Evolutionary conservation across 371 early-diverging fungal species (phyloP), one percentile per base, ranked within the genome.

Genomic region (Mucor sp.): DNA sequence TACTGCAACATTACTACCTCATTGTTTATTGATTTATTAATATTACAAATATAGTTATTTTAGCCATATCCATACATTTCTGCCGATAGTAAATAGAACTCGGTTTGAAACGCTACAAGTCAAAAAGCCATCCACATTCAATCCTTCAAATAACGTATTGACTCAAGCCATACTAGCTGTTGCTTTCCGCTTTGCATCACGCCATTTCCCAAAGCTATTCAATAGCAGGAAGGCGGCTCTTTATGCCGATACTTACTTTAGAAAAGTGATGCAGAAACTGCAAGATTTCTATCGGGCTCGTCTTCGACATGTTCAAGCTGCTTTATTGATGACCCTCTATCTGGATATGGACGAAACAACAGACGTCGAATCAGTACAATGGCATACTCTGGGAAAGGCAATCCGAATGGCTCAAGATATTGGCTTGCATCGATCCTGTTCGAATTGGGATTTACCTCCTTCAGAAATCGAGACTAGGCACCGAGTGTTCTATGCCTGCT

Each of bases 341-440:
- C 53, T 83, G 44, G 84, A 83, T 61, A 69, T 81, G 70, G 84
- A 79, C 21, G 77, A 77, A 23, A 75, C 71, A 9, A 72, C 74
- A 9, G 78, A 79, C 60, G 74, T 75, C 4, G 84, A 83, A 17
- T 77, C 78, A 15, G 43, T 79, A 3, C 84, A 83, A 63, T 89
- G 88, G 88, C 79, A 76, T 68, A 81, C 78, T 9, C 75, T 87
- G 19, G 91, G 91, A 7, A 81, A 76, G 55, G 88, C 90, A 4
- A 87, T 84, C n/a, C 79, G 89, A 8, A 84, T 87, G 83, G 88
- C 89, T 8, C 87, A 89, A 66, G 89, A 90, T 66, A 55, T 90
- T 58, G 90, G 90, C 6, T 70, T 90, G 66, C 90, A 90, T 65
- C 82, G 89, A 37, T 84, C 84, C 17, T 82, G 81, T 68, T 57